These are phyloP conservation scores for Pelargonium citronellum DNA, from an alignment of 441 rosid species.

Conservation along the genomic window DNA sequence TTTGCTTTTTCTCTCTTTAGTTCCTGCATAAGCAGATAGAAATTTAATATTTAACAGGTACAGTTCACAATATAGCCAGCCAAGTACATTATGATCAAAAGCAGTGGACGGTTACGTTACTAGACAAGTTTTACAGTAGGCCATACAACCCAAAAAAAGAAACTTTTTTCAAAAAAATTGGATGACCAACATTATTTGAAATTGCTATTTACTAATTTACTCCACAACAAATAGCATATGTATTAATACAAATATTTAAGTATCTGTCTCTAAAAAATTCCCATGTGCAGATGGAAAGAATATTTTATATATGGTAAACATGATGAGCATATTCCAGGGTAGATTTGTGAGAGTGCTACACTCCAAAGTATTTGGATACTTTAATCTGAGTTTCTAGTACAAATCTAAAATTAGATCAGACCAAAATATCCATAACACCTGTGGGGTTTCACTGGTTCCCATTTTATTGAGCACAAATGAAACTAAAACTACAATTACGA, in stretches of 20 bases:
- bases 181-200: not conserved
- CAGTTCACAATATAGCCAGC: not conserved
- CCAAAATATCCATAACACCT: not conserved
- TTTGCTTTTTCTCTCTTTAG: conserved; percentile 81
- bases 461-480: not conserved
- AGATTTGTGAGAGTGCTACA: no score
- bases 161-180: not conserved
- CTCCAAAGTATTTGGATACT: no score
- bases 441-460: no score
- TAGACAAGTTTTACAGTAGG: not conserved
- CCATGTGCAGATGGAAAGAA: no score
- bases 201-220: not conserved
- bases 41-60: not conserved
- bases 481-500: not conserved
- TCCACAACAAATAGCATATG: no score
- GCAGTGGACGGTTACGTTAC: not conserved
- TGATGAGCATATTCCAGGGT: no score
- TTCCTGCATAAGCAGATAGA: conserved; percentile 45
- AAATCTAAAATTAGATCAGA: not conserved
- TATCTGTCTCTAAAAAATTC: no score
- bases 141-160: not conserved
- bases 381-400: not conserved
- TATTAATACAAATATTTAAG: no score
- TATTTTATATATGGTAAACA: no score
- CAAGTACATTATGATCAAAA: not conserved